These are phyloP conservation scores for Gossypium ekmanianum DNA, from an alignment of 345 rosid species.

Conservation along the genomic window DNA sequence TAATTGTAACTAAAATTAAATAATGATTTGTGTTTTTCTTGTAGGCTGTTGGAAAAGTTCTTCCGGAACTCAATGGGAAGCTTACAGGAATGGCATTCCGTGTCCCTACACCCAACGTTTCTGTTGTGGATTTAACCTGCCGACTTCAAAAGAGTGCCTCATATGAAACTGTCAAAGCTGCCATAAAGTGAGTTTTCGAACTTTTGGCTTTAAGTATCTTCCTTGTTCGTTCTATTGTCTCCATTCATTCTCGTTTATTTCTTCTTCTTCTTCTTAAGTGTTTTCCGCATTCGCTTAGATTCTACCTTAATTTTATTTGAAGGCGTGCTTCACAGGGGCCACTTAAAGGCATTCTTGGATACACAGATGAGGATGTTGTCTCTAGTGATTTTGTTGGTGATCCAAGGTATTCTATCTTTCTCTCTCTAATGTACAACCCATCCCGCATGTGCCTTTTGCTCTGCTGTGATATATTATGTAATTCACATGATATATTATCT, in stretches of 20 bases:
- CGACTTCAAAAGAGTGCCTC: constrained; percentile 93
- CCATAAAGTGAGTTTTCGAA: constrained; percentile 56
- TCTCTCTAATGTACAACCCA: neutral
- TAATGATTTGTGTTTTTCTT: neutral
- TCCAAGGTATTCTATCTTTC: constrained; percentile 50
- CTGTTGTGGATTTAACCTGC: constrained; percentile 98
- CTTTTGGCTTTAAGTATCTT: neutral
- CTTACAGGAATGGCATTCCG: constrained; percentile 99
- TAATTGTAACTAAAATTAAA: neutral
- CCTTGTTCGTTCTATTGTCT: neutral
- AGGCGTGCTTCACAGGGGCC: constrained; percentile 95
- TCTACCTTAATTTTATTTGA: constrained; percentile 3
- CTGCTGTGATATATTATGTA: neutral
- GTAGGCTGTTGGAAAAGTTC: constrained; percentile 99
- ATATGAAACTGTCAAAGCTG: constrained; percentile 91
- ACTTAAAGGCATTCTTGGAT: constrained; percentile 89
- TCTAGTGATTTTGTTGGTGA: constrained; percentile 96
- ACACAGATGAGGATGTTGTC: constrained; percentile 96
- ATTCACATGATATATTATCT: neutral
- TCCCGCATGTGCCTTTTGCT: neutral
- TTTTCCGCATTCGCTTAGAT: neutral
- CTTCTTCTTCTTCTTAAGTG: neutral
- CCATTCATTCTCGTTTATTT: neutral
- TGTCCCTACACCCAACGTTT: constrained; percentile 94
- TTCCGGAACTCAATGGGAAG: constrained; percentile 95